Evolutionary conservation across 1,284 basidiomycete genomes (phyloP), one percentile per base, ranked within the genome.

Genomic region (Wolfiporia cocos): DNA sequence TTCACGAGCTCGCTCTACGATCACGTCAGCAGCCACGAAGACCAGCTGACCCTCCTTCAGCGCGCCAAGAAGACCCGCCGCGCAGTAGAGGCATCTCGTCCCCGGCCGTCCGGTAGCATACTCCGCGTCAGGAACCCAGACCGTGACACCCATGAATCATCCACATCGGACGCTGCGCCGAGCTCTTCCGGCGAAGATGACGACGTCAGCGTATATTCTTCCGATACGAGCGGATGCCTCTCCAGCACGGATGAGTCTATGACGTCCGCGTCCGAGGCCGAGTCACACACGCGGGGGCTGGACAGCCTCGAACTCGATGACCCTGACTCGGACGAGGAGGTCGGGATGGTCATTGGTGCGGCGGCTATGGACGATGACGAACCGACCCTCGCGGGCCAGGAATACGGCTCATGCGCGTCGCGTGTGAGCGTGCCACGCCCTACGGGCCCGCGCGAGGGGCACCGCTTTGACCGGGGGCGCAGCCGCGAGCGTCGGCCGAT

Each of bases 261-360:
- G 18, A 22, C 33, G 11, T 36, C 41, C 4, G 36, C 34, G 10
- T 31, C n/a, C 5, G n/a, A n/a, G n/a, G n/a, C n/a, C n/a, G 15
- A 18, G 18, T 10, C 12, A 18, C 30, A 30, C 18, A 12, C 26
- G 30, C 36, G 30, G 14, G 37, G 19, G 14, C 44, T 53, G 3
- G 58, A 52, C 12, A 55, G 52, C 28, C 37, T 58, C 18, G 50
- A 57, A 3, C 50, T 55, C 6, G 51, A 54, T 19, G 54, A 44
- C 17, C 43, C 51, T 5, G 53, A 49, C 39, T 56, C 56, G 0
- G 55, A 57, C 40, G 58, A 56, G 26, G 58, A 59, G 39, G 39
- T 61, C 17, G 53, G 50, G 18, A 38, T 43, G 11, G 51, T 61
- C 19, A 43, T 61, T 36, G 48, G 49, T 26, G 49, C 54, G 9